Evolutionary conservation across 495 filamentous ascomycete species (phyloP), one percentile per base, ranked within the genome.

Genomic region (Cladorrhinum samala): DNA sequence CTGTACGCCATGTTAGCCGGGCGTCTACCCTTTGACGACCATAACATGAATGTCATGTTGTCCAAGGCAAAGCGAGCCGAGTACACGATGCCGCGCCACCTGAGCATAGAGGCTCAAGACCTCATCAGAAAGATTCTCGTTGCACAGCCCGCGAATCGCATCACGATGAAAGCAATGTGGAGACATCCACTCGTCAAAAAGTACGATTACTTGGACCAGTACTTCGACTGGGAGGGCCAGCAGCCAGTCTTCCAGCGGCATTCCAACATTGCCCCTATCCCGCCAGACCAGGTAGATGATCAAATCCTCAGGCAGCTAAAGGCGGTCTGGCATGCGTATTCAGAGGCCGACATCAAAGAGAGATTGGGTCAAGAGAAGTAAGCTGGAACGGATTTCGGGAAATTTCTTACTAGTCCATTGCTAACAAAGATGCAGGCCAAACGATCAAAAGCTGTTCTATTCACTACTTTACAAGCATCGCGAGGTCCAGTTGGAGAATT

Each of bases 401-500:
- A 1, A 8, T 1, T 2, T 2, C 25, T 13, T 2, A 14, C 0
- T 6, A 0, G 19, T 38, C 1, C 21, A n/a, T 44, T 54, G 16
- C 65, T 75, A 60, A 72, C 52, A 24, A 19, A 53, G 19, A 49
- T 11, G 43, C 51, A 94, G 89, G 56, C 74, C 77, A 1, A 96
- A 92, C 53, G 86, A 95, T 30, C 89, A 96, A 61, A 91, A 94
- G 57, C 74, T 91, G 62, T 94, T 97, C 58, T 98, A 97, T 73
- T 84, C 80, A 63, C 78, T 92, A 0, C 80, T 98, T 19, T 69
- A 84, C 53, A 84, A 82, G 58, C 91, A 95, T 64, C 76, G 86
- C 18, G 84, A 96, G 47, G 83, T 87, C 33, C 82, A 90, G 49
- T 62, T 94, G 11, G 90, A 96, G 62, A 88, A 95, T 57, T 96